Evolutionary conservation across 192 early-diverging fungal species (phyloP), one percentile per base, ranked within the genome.

Genomic region (Haplosporangium gracile): DNA sequence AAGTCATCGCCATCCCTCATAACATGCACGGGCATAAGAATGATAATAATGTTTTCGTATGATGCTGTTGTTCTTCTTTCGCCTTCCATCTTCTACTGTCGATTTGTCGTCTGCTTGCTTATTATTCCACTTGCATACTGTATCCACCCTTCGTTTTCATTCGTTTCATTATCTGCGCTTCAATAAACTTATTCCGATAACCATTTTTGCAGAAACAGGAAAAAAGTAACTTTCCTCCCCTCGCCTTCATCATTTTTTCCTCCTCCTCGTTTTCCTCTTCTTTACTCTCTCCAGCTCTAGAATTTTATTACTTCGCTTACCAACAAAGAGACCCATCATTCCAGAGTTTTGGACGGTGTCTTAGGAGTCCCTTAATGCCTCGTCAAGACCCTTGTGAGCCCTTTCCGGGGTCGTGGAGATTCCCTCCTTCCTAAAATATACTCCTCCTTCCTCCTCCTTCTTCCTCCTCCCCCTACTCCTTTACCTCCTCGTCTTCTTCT

Each of bases 371-470:
- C 26, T 65, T 65, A 13, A 65, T 65, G 26, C 60, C 60, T 65
- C 57, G 32, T 65, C 60, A 32, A 34, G 26, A 65, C 60, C 29
- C 60, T 65, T 65, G 60, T 65, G 60, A 65, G 60, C 26, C 60
- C 60, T 65, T 65, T 34, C 26, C 32, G 60, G 60, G 60, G 29
- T 65, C 60, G 60, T 65, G 60, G 60, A 65, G 60, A 65, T 65
- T 65, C 60, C 60, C 26, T 65, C 60, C 60, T 65, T 65, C 60
- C 29, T 32, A 65, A 13, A 29, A 29, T 65, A 45, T 60, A 32
- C 60, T 65, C 60, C 60, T 9, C 9, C 24, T 57, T 57, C 55
- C 24, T 57, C 55, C 49, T 65, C 57, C 55, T 57, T 24, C 53
- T 26, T 57, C 53, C 53, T 60, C 22, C 2, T 29, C 26, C 2